Percentiles rank a stretch among this genome's conserved stretches.
phyloP scores from a whole-genome alignment of 768 basidiomycete genomes.

The Calocera cornea region DNA sequence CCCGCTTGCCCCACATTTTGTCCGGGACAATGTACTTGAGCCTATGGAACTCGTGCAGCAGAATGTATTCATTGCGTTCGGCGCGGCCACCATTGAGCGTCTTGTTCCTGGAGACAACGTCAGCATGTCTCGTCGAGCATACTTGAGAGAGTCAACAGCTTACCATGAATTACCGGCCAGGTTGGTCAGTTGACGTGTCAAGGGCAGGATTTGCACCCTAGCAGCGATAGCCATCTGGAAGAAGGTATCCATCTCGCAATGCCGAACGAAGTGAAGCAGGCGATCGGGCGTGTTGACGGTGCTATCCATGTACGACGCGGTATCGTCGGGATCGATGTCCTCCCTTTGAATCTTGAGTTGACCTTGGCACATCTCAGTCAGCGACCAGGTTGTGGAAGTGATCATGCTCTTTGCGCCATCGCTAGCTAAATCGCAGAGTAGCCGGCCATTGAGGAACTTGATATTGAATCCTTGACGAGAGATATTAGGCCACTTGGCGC shows the following conservation, averaged over 20 bases:
- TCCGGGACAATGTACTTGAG: conserved; percentile 95
- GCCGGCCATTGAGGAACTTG: conserved; percentile 65
- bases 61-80: conserved; percentile 97
- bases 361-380: conserved; percentile 91
- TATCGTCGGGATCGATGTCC: conserved; percentile 94
- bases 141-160: conserved; percentile 16
- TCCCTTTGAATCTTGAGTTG: conserved; percentile 76
- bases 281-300: conserved; percentile 59
- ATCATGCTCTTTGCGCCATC: conserved; percentile 98
- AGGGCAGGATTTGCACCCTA: conserved; percentile 84
- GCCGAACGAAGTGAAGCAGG: conserved; percentile 75
- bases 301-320: conserved; percentile 77
- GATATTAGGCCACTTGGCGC: conserved; percentile 59
- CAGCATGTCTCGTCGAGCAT: background rate
- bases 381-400: conserved; percentile 91
- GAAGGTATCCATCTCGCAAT: conserved; percentile 92
- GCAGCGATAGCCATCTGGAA: conserved; percentile 93
- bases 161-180: conserved; percentile 96
- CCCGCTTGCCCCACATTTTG: conserved; percentile 75
- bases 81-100: conserved; percentile 95
- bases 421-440: conserved; percentile 85
- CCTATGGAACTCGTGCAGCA: conserved; percentile 93
- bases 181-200: conserved; percentile 88
- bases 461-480: conserved; percentile 75
- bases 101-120: conserved; percentile 57